These are phyloP conservation scores for Plenodomus lindquistii DNA, from an alignment of 2,329 filamentous ascomycete genomes.

Conservation along the genomic window DNA sequence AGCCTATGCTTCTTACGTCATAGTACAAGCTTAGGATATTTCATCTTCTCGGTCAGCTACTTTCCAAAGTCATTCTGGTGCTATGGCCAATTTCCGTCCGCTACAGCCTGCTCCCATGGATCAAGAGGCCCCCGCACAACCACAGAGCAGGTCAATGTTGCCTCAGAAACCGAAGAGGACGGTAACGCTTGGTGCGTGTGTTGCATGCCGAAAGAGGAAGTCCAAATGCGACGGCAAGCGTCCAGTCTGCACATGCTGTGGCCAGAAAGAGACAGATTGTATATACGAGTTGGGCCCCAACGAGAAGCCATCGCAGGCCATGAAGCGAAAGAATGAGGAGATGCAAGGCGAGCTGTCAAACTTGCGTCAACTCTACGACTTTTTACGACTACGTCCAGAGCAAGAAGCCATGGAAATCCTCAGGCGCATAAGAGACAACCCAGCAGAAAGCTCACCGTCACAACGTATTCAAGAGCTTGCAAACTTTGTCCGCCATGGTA, in stretches of 20 bases:
- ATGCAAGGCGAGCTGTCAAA: slow-evolving; percentile 41
- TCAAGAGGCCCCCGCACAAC: slow-evolving; percentile 27
- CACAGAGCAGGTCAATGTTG: slow-evolving; percentile 24
- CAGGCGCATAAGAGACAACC: slow-evolving; percentile 26
- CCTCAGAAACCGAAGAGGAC: slow-evolving; percentile 40
- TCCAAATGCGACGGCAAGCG: slow-evolving; percentile 41
- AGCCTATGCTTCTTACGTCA: background rate
- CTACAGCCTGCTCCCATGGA: slow-evolving; percentile 40
- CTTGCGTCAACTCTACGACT: slow-evolving; percentile 38
- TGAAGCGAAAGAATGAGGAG: slow-evolving; percentile 43
- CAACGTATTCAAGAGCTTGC: slow-evolving; percentile 34
- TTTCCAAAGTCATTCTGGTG: slow-evolving; percentile 2
- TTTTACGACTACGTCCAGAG: slow-evolving; percentile 33
- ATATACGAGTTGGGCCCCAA: slow-evolving; percentile 41
- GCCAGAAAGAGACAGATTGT: slow-evolving; percentile 38
- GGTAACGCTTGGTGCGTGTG: slow-evolving; percentile 41
- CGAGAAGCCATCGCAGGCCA: slow-evolving; percentile 41
- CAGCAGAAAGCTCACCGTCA: slow-evolving; percentile 18
- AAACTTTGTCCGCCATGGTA: slow-evolving; percentile 28
- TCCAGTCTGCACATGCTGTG: slow-evolving; percentile 36
- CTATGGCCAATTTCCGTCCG: slow-evolving; percentile 36
- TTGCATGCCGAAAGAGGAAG: slow-evolving; percentile 39
- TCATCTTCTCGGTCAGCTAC: background rate
- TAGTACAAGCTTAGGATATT: background rate
- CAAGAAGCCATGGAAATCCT: slow-evolving; percentile 36